Conservation (phyloP, 257 asterid genomes). For the Buddleja alternifolia region DNA sequence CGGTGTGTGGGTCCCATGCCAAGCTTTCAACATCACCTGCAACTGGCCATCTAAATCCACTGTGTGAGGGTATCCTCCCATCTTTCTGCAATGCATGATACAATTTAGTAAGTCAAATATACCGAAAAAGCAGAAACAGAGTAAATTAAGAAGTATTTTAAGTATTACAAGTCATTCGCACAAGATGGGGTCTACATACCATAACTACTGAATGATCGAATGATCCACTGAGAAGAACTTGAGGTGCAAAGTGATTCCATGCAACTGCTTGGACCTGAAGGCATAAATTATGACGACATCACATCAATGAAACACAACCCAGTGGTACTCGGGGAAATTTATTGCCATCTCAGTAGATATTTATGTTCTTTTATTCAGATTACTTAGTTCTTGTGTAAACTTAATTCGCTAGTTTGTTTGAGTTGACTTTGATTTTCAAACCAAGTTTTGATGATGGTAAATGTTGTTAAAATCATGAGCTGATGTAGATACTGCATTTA, state of each 20-base stretch:
- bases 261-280: slow-evolving; percentile 94
- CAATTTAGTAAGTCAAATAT: background rate
- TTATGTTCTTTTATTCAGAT: background rate
- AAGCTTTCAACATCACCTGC: slow-evolving; percentile 82
- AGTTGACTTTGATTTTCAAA: background rate
- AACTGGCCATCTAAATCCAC: slow-evolving; percentile 71
- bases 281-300: slow-evolving; percentile 13
- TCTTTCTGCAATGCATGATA: slow-evolving; percentile 64
- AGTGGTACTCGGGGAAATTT: too few relatives aligned
- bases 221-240: slow-evolving; percentile 94
- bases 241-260: slow-evolving; percentile 71
- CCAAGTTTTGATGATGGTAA: background rate
- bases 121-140: slow-evolving; percentile 3
- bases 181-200: slow-evolving; percentile 40
- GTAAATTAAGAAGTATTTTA: background rate
- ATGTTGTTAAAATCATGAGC: slow-evolving; percentile 2
- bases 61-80: slow-evolving; percentile 45
- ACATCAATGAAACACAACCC: slow-evolving; percentile 14
- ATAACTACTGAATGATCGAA: slow-evolving; percentile 74
- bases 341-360: background rate
- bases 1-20: slow-evolving; percentile 93
- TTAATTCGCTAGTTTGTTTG: background rate
- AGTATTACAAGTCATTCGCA: background rate
- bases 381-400: background rate
- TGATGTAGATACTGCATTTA: slow-evolving; percentile 10